Evolutionary conservation across 306 rosid species (phyloP).

Genomic region (Nissolia schottii): DNA sequence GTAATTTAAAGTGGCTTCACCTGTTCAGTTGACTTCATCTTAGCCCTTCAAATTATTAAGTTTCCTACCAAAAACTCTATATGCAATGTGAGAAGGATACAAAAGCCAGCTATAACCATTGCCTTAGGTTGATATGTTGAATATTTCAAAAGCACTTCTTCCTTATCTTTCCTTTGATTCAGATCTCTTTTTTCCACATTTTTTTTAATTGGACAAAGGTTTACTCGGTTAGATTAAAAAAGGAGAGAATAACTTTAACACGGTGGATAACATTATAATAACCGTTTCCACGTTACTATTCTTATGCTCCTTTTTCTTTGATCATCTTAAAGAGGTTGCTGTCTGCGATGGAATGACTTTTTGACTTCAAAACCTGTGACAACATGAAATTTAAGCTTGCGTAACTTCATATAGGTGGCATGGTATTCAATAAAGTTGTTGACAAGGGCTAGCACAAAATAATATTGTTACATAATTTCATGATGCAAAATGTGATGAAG

Average conservation of each 20-base stretch:
- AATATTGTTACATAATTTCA: conserved; percentile 3
- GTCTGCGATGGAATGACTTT: neutral
- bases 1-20: conserved; percentile 31
- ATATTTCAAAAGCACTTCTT: neutral
- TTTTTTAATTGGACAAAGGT: neutral
- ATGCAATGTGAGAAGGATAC: neutral
- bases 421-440: neutral
- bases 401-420: neutral
- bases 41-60: conserved; percentile 6
- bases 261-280: neutral
- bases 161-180: neutral
- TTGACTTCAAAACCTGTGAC: neutral
- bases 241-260: neutral
- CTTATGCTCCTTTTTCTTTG: neutral
- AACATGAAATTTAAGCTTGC: neutral
- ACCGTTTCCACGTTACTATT: neutral
- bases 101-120: conserved; percentile 6
- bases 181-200: neutral
- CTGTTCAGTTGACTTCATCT: conserved; percentile 39
- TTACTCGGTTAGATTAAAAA: neutral
- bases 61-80: neutral
- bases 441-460: neutral
- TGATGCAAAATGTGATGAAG: conserved; percentile 5
- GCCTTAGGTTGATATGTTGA: neutral
- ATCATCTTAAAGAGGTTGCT: neutral